phyloP scores from a whole-genome alignment of 208 protist species.

The Crithidia expoeki region DNA sequence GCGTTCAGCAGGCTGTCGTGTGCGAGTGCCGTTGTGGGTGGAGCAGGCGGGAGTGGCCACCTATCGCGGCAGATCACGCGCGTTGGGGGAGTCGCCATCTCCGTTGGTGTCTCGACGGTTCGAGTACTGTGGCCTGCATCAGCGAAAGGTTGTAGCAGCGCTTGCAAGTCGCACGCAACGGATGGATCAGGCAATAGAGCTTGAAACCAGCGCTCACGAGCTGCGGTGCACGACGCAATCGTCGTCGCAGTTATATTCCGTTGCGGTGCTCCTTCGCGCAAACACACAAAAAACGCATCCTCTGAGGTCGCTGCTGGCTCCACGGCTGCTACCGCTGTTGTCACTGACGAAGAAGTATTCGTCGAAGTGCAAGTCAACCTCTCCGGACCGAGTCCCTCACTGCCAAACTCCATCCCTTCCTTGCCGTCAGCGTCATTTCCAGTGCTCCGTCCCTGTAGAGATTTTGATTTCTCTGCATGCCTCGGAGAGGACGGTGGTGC shows the following conservation, averaged over 20 bases:
- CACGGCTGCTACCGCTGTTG: not conserved
- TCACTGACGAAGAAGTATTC: not conserved
- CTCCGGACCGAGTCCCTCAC: not conserved
- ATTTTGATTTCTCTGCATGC: not conserved
- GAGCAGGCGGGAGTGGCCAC: conserved; percentile 7
- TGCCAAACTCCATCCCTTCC: not conserved
- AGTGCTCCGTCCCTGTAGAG: not conserved
- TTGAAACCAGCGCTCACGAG: conserved; percentile 4
- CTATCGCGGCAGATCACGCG: conserved; percentile 1
- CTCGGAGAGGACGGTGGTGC: not conserved
- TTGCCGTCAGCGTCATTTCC: not conserved
- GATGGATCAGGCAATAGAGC: not conserved
- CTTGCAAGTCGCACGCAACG: not conserved
- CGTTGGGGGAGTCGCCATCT: too few species aligned
- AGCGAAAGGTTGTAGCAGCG: not conserved
- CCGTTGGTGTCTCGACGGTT: not conserved
- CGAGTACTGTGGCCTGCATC: not conserved
- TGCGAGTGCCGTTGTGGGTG: not conserved
- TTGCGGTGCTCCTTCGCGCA: not conserved
- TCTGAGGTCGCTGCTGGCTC: not conserved
- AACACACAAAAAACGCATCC: not conserved
- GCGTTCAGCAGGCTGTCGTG: not conserved
- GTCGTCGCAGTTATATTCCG: not conserved
- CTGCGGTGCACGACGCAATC: not conserved
- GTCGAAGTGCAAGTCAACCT: not conserved